Evolutionary conservation across 176 grass and related monocot genomes (phyloP), one percentile per base, ranked within the genome.

Genomic region (Tuctoria greenei): DNA sequence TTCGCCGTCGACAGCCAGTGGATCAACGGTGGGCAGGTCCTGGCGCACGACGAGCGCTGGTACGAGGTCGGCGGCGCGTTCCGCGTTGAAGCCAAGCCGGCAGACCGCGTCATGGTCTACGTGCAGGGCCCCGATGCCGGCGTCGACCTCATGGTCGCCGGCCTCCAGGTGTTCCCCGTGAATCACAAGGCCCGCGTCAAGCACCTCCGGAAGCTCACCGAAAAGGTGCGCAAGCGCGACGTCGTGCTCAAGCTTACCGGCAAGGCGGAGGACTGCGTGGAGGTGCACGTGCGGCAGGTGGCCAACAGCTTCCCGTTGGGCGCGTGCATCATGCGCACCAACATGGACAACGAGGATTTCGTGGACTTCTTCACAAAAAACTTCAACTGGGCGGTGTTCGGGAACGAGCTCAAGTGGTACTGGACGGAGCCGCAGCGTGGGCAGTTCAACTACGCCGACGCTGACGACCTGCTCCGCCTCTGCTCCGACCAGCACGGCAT

Each of bases 401-500:
- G 82, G 7, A 98, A 94, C 70, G 95, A 98, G 91, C 91, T 92
- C 51, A 98, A 98, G 79, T 98, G 95, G 95, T 94, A 94, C 86
- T 90, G 86, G 79, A 98, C 95, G 14, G 95, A 98, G 83, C 84
- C 91, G 50, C 79, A 88, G 81, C 87, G 80, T 25, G 95, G 91
- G 38, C 60, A 52, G 58, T 3, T 94, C 2, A 94, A 62, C 84
- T 98, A 98, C 54, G 64, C 31, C 23, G 91, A 98, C 51, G 95
- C 95, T 20, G 95, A 98, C 43, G 88, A 92, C 62, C 95, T 98
- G 18, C 76, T 98, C 44, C 82, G 81, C 63, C 71, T 98, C 44
- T 98, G 95, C 84, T 58, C 81, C 41, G 86, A 94, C 79, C 80
- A 52, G 18, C 50, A 98, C 69, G 75, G 72, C 54, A 88, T 98